A percentile compares a stretch with the other conserved stretches of the same genome.
Evolutionary conservation across 768 basidiomycete species (phyloP).

Genomic region (Boletus reticulatus): DNA sequence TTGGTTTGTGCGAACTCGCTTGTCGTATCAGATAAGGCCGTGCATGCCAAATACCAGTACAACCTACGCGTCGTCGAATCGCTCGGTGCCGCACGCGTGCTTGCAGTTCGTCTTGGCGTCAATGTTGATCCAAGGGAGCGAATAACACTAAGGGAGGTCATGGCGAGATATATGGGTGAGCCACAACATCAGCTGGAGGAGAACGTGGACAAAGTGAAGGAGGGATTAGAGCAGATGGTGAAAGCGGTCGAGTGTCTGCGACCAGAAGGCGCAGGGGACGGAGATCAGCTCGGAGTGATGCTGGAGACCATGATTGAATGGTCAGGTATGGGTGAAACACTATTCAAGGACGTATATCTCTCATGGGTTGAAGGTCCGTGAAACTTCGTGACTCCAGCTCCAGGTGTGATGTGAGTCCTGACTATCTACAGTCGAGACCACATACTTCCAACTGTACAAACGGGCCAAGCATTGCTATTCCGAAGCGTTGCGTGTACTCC

Average conservation of each 20-base stretch:
- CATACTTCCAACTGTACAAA: slow-evolving; percentile 79
- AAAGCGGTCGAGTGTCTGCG: slow-evolving; percentile 52
- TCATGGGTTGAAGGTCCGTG: slow-evolving; percentile 76
- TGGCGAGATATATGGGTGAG: slow-evolving; percentile 55
- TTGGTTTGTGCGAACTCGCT: slow-evolving; percentile 50
- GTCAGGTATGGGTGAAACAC: slow-evolving; percentile 51
- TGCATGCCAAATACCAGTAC: slow-evolving; percentile 74
- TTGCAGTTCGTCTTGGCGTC: slow-evolving; percentile 59
- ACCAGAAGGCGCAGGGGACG: slow-evolving; percentile 35
- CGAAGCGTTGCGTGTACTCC: slow-evolving; percentile 78
- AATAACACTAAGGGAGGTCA: slow-evolving; percentile 65
- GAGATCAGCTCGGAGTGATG: slow-evolving; percentile 59
- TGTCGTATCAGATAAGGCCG: slow-evolving; percentile 76
- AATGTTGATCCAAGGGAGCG: slow-evolving; percentile 37
- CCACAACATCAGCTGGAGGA: slow-evolving; percentile 37
- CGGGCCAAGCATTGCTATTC: slow-evolving; percentile 78
- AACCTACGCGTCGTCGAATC: slow-evolving; percentile 94
- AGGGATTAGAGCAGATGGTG: slow-evolving; percentile 46
- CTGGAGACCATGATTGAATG: slow-evolving; percentile 71
- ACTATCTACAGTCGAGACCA: slow-evolving; percentile 56
- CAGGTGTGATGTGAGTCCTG: neutral
- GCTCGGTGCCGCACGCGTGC: slow-evolving; percentile 71
- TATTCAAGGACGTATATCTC: slow-evolving; percentile 68
- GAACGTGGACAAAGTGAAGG: slow-evolving; percentile 43
- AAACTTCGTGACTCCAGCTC: neutral